phyloP scores from a whole-genome alignment of 768 basidiomycete genomes.

The Tricholoma terreum region DNA sequence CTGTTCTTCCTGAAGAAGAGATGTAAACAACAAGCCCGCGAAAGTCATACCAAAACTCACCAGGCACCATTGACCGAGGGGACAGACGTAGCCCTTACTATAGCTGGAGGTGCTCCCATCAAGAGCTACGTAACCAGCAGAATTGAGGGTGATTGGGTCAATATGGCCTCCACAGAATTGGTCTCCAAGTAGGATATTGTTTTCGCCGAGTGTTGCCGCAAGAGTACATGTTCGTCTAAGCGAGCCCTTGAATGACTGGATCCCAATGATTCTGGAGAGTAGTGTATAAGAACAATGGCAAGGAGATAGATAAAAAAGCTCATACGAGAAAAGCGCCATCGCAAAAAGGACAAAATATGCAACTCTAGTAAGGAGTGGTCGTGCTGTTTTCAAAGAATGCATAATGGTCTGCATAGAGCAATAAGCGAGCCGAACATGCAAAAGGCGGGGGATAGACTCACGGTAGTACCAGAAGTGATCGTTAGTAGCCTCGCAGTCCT shows the following conservation, averaged over 20 bases:
- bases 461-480: constrained; percentile 89
- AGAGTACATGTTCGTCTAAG: constrained; percentile 64
- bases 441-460: constrained; percentile 33
- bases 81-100: constrained; percentile 87
- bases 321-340: constrained; percentile 82
- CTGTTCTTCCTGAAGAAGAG: constrained; percentile 43
- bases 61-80: constrained; percentile 78
- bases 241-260: constrained; percentile 90
- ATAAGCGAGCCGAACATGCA: not conserved
- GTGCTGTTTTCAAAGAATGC: constrained; percentile 86
- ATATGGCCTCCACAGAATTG: constrained; percentile 84
- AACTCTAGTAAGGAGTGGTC: constrained; percentile 85
- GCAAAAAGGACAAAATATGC: constrained; percentile 92
- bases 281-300: not conserved
- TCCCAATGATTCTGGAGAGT: constrained; percentile 73
- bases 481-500: constrained; percentile 79
- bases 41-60: constrained; percentile 33
- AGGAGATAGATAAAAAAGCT: constrained; percentile 6
- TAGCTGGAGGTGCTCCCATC: constrained; percentile 22
- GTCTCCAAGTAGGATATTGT: constrained; percentile 36
- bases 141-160: constrained; percentile 51
- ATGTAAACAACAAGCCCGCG: not conserved
- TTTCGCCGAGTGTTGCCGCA: constrained; percentile 51
- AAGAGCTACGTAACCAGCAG: constrained; percentile 35
- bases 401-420: constrained; percentile 62